Evolutionary conservation across 2,329 filamentous ascomycete species (phyloP).

Genomic region (Xylaria arbuscula): DNA sequence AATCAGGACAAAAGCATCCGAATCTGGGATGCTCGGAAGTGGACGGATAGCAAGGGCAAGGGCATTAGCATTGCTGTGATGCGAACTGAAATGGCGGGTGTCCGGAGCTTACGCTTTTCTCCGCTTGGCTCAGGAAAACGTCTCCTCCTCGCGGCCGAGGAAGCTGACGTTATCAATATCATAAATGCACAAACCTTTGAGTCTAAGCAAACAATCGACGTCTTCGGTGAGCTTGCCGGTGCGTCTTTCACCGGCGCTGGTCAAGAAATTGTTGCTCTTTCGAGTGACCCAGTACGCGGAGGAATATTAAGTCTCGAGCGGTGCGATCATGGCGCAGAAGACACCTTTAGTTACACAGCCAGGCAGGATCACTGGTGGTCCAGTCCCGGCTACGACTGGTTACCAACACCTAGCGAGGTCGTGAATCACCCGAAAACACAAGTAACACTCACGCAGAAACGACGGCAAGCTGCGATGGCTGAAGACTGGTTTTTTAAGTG

Average conservation of each 20-base stretch:
- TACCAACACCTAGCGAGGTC: slow-evolving; percentile 42
- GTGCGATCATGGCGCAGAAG: slow-evolving; percentile 53
- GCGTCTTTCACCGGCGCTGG: slow-evolving; percentile 74
- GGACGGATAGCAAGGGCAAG: slow-evolving; percentile 65
- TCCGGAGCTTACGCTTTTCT: slow-evolving; percentile 77
- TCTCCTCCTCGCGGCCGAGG: slow-evolving; percentile 78
- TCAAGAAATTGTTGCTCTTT: slow-evolving; percentile 74
- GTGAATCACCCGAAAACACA: slow-evolving; percentile 41
- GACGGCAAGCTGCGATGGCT: slow-evolving; percentile 45
- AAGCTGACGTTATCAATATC: slow-evolving; percentile 77
- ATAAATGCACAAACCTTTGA: slow-evolving; percentile 74
- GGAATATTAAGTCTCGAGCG: slow-evolving; percentile 73
- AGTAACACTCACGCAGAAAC: slow-evolving; percentile 46
- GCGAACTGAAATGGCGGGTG: slow-evolving; percentile 73
- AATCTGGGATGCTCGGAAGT: slow-evolving; percentile 81
- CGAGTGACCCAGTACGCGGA: slow-evolving; percentile 72
- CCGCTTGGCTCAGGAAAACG: slow-evolving; percentile 74
- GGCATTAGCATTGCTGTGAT: slow-evolving; percentile 65
- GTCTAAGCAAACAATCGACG: slow-evolving; percentile 75
- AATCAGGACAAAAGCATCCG: slow-evolving; percentile 79
- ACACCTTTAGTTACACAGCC: slow-evolving; percentile 42
- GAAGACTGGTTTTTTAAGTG: slow-evolving; percentile 46
- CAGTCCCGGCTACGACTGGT: slow-evolving; percentile 47
- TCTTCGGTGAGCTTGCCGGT: slow-evolving; percentile 81
- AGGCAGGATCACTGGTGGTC: slow-evolving; percentile 36